phyloP scores from a whole-genome alignment of 2,329 filamentous ascomycete genomes.

The Fusarium redolens region DNA sequence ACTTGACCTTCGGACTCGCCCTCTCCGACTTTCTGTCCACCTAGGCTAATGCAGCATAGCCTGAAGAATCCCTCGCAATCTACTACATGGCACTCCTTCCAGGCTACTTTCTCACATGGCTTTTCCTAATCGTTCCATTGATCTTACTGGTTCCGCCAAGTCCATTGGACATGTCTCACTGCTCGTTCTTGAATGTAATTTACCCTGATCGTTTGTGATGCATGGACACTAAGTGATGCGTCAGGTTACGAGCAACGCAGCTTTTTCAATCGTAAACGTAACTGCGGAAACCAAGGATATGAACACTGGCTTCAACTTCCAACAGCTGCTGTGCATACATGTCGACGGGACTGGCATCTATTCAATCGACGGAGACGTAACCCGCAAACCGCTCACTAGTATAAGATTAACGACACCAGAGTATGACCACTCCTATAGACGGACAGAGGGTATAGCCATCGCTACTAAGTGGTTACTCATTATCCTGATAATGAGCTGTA shows the following conservation, averaged over 20 bases:
- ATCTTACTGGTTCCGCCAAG: background rate
- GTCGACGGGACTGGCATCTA: background rate
- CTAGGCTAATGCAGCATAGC: too few relatives aligned
- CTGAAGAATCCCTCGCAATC: too few relatives aligned
- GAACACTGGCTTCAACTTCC: background rate
- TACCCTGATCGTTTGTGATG: background rate
- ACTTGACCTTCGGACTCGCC: too few relatives aligned
- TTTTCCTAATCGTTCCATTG: background rate
- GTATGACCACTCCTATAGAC: background rate
- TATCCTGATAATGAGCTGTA: background rate
- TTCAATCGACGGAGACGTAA: background rate
- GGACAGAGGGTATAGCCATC: background rate
- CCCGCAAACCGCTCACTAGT: background rate
- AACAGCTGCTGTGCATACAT: background rate
- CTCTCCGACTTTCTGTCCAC: too few relatives aligned
- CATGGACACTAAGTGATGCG: background rate
- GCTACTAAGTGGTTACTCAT: background rate
- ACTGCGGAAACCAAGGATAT: background rate
- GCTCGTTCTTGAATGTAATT: background rate
- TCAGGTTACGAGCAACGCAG: background rate
- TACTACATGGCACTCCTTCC: background rate
- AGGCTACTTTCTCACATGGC: background rate
- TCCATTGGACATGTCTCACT: background rate
- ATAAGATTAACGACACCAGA: background rate
- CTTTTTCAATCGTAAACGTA: background rate